Evolutionary conservation across 2,329 filamentous ascomycete genomes (phyloP).

Genomic region (Alternaria atra): DNA sequence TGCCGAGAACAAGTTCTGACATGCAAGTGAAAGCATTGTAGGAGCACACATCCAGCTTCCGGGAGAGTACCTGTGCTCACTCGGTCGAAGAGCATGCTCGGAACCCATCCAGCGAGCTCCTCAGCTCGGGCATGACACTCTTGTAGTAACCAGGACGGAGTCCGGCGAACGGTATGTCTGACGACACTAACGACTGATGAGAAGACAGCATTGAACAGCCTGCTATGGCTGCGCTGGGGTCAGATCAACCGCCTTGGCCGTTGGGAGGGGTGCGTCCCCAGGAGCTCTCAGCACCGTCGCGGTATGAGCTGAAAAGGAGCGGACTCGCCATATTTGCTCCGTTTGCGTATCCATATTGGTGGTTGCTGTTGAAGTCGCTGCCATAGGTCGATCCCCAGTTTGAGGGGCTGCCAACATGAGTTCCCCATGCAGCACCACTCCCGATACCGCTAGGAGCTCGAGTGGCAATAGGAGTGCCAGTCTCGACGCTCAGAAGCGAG

Average conservation of each 20-base stretch:
- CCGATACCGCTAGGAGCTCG: conserved; percentile 30
- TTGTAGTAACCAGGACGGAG: neutral
- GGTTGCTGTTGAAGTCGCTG: conserved; percentile 30
- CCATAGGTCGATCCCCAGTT: conserved; percentile 38
- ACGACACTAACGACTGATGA: conserved; percentile 13
- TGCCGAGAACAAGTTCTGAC: neutral
- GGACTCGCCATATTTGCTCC: conserved; percentile 51
- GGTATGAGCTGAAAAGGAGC: conserved; percentile 54
- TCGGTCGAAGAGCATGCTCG: neutral
- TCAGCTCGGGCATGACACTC: conserved; percentile 1
- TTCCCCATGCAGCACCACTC: conserved; percentile 47
- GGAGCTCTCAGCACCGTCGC: conserved; percentile 39
- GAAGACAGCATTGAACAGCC: conserved; percentile 18
- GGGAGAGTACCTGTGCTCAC: neutral
- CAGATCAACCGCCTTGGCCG: conserved; percentile 51
- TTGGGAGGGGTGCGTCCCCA: conserved; percentile 50
- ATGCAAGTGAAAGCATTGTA: neutral
- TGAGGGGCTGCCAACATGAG: conserved; percentile 33
- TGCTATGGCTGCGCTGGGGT: conserved; percentile 19
- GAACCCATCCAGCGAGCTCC: neutral
- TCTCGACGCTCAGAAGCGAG: conserved; percentile 51
- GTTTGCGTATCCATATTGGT: conserved; percentile 25
- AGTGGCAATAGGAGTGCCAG: conserved; percentile 19
- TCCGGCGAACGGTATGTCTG: conserved; percentile 5
- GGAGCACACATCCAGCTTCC: neutral